Conservation (phyloP, 106 monocot genomes). For the Triglochin maritima region DNA sequence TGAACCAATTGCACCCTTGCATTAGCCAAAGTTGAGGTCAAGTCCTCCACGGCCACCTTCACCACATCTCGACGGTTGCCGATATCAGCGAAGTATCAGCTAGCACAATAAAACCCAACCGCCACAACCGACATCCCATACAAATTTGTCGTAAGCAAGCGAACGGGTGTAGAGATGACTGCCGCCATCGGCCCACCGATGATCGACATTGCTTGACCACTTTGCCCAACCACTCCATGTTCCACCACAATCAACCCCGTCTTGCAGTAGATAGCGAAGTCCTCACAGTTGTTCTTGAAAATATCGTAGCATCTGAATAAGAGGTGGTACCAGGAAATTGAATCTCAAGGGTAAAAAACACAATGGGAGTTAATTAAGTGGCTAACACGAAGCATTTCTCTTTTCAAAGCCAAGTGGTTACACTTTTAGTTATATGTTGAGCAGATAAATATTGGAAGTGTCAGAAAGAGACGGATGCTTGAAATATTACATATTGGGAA, state of each 20-base stretch:
- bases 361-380: too few species aligned
- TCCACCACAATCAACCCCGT: constrained; percentile 49
- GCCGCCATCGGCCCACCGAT: constrained; percentile 58
- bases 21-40: constrained; percentile 35
- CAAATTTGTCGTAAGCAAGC: constrained; percentile 46
- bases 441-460: too few species aligned
- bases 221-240: constrained; percentile 54
- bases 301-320: constrained; percentile 40
- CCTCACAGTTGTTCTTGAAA: constrained; percentile 81
- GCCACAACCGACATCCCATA: constrained; percentile 56
- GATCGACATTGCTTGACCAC: constrained; percentile 62
- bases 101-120: constrained; percentile 56
- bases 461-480: too few species aligned
- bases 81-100: constrained; percentile 51
- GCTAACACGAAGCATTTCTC: too few species aligned
- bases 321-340: too few species aligned
- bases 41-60: constrained; percentile 51
- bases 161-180: constrained; percentile 39
- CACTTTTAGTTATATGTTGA: too few species aligned
- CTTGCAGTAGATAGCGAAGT: constrained; percentile 80
- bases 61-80: constrained; percentile 48
- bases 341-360: too few species aligned
- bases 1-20: constrained; percentile 38
- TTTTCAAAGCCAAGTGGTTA: too few species aligned
- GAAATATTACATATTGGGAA: too few species aligned